A percentile compares a stretch with the other conserved stretches of the same genome.
phyloP scores from a whole-genome alignment of 768 basidiomycete genomes.

The Termitomyces eurrhizus region DNA sequence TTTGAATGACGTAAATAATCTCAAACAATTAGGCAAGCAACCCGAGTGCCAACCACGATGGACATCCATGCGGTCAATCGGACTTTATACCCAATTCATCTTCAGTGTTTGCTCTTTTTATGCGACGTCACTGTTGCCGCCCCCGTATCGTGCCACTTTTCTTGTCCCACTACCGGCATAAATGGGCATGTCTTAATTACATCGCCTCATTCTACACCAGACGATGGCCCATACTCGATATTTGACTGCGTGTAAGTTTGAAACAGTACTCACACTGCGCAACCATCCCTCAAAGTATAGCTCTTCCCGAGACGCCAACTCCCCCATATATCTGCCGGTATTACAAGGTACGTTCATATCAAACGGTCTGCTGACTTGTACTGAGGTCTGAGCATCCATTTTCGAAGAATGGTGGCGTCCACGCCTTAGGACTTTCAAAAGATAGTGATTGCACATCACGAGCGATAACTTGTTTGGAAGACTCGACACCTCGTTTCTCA shows the following conservation, averaged over 20 bases:
- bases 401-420: constrained; percentile 8
- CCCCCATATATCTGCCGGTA: constrained; percentile 16
- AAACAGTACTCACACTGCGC: neutral
- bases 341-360: constrained; percentile 14
- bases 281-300: neutral
- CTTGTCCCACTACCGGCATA: constrained; percentile 14
- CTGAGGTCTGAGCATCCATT: neutral
- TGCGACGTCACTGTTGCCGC: neutral
- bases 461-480: constrained; percentile 11
- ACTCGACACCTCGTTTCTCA: constrained; percentile 10
- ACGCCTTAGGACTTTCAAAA: constrained; percentile 7
- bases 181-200: constrained; percentile 12
- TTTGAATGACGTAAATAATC: neutral
- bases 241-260: constrained; percentile 21
- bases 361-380: neutral
- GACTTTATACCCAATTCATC: neutral
- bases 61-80: neutral
- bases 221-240: constrained; percentile 18
- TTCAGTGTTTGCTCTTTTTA: neutral
- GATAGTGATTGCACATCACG: constrained; percentile 9
- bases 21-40: neutral
- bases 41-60: constrained; percentile 1
- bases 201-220: constrained; percentile 11
- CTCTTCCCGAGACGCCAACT: constrained; percentile 7
- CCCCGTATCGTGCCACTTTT: constrained; percentile 14